Percentiles rank a stretch among this genome's conserved stretches.
These are phyloP conservation scores for Pyropia yezoensis DNA, from an alignment of 23 red algal genomes.

Conservation along the genomic window DNA sequence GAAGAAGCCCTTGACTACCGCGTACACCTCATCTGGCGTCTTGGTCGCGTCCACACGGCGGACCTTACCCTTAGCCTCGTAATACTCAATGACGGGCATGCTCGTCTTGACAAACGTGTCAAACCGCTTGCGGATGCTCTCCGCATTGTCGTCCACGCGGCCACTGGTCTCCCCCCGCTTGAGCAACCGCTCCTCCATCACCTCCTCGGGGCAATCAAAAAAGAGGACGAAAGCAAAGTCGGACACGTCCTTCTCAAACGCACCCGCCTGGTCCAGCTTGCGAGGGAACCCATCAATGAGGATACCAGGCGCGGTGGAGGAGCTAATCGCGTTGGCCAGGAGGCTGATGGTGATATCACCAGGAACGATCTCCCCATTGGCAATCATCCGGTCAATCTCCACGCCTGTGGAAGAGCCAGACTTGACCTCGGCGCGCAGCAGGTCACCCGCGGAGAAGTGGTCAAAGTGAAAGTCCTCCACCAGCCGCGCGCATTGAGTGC, in stretches of 20 bases:
- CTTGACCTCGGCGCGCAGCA: slow-evolving; percentile 77
- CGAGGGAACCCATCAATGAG: slow-evolving; percentile 99
- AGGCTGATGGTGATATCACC: slow-evolving; percentile 84
- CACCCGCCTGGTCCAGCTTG: slow-evolving; percentile 75
- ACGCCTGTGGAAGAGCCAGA: slow-evolving; percentile 62
- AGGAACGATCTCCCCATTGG: slow-evolving; percentile 88
- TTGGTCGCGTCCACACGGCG: slow-evolving; percentile 69
- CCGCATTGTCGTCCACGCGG: slow-evolving; percentile 82
- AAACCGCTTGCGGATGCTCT: slow-evolving; percentile 91
- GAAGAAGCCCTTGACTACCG: too few species aligned
- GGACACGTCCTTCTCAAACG: slow-evolving; percentile 70
- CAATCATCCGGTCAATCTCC: slow-evolving; percentile 94
- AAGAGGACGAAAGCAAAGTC: slow-evolving; percentile 93
- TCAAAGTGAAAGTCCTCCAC: slow-evolving; percentile 61
- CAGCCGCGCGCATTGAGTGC: slow-evolving; percentile 82
- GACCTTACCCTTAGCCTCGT: slow-evolving; percentile 77
- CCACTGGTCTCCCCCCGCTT: slow-evolving; percentile 72
- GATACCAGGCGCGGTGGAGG: slow-evolving; percentile 52
- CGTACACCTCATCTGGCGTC: slow-evolving; percentile 41
- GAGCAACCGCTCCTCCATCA: slow-evolving; percentile 80
- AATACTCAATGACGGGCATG: slow-evolving; percentile 91
- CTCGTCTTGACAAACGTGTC: slow-evolving; percentile 78
- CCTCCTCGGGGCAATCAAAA: slow-evolving; percentile 95
- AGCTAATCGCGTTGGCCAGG: slow-evolving; percentile 56
- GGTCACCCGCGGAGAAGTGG: slow-evolving; percentile 94